Percentiles rank a stretch among this genome's conserved stretches.
Evolutionary conservation across 1,139 yeast genomes (phyloP).

Genomic region (Sugiyamaella castrensis): DNA sequence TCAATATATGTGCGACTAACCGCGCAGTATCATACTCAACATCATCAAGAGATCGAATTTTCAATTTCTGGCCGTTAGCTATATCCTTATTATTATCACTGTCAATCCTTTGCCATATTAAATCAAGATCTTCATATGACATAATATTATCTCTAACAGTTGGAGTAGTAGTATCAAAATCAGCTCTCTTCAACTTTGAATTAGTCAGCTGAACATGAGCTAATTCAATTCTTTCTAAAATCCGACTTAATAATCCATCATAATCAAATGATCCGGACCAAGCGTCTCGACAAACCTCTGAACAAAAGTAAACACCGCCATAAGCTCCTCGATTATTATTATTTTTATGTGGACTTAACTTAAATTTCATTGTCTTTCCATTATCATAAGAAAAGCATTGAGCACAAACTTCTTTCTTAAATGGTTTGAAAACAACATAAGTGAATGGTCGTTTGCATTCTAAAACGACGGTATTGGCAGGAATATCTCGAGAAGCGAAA

Average conservation of each 20-base stretch:
- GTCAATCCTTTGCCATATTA: slow-evolving; percentile 9
- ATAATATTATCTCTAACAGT: background rate
- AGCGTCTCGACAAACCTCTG: slow-evolving; percentile 43
- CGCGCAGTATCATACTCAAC: slow-evolving; percentile 44
- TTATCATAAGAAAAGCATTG: slow-evolving; percentile 51
- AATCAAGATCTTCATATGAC: background rate
- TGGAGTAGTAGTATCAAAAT: background rate
- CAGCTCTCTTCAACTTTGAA: background rate
- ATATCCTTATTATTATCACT: slow-evolving; percentile 6
- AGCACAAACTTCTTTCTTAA: slow-evolving; percentile 64
- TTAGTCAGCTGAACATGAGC: background rate
- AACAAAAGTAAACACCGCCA: slow-evolving; percentile 57
- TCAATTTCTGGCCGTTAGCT: background rate
- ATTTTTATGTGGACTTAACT: slow-evolving; percentile 16
- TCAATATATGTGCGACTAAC: slow-evolving; percentile 35
- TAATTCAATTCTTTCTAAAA: slow-evolving; percentile 35
- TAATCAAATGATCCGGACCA: slow-evolving; percentile 38
- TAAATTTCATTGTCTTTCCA: slow-evolving; percentile 48
- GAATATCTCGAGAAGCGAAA: slow-evolving; percentile 46
- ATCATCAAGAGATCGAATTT: slow-evolving; percentile 36
- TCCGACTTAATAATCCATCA: slow-evolving; percentile 33
- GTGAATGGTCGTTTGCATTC: slow-evolving; percentile 46
- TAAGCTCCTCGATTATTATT: slow-evolving; percentile 28
- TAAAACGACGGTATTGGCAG: slow-evolving; percentile 45
- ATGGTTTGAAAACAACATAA: slow-evolving; percentile 50